These are phyloP conservation scores for Exophiala alcalophila DNA, from an alignment of 2,329 filamentous ascomycete species.

Conservation along the genomic window DNA sequence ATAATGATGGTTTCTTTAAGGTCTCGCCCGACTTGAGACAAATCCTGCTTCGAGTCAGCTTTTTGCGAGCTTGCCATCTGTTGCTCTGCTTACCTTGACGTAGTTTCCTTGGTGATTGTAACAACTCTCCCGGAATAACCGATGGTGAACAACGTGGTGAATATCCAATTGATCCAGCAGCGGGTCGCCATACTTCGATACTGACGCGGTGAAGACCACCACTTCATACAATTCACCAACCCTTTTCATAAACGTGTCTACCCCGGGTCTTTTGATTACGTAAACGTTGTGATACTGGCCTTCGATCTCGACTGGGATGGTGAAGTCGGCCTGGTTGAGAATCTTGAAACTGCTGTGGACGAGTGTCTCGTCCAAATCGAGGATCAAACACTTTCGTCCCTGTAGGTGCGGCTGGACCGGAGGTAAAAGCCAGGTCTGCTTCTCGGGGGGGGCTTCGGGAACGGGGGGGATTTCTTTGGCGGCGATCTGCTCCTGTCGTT, in stretches of 20 bases:
- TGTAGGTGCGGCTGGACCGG: conserved; percentile 74
- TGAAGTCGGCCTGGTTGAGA: conserved; percentile 96
- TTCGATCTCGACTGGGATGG: conserved; percentile 97
- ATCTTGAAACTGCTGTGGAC: conserved; percentile 99
- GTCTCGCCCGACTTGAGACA: conserved; percentile 93
- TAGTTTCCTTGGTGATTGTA: conserved; percentile 99
- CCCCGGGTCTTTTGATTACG: conserved; percentile 97
- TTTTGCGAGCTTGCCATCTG: too few species aligned
- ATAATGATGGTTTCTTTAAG: conserved; percentile 98
- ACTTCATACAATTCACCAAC: conserved; percentile 98
- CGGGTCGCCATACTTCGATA: conserved; percentile 98
- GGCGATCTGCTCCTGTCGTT: conserved; percentile 41
- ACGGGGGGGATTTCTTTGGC: conserved; percentile 43
- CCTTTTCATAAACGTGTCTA: conserved; percentile 98
- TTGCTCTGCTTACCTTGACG: conserved; percentile 63
- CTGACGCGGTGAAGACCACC: conserved; percentile 96
- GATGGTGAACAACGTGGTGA: conserved; percentile 91
- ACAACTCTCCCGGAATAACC: conserved; percentile 95
- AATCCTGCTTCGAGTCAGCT: conserved; percentile 56
- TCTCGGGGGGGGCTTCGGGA: conserved; percentile 43
- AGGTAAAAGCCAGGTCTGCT: conserved; percentile 73
- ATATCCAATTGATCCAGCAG: conserved; percentile 95
- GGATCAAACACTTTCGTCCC: conserved; percentile 87
- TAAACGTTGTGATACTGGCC: conserved; percentile 99
- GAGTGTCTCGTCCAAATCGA: conserved; percentile 93